Base-by-base conservation (phyloP, 805 yeast species). In the Ogataea zsoltii region DNA sequence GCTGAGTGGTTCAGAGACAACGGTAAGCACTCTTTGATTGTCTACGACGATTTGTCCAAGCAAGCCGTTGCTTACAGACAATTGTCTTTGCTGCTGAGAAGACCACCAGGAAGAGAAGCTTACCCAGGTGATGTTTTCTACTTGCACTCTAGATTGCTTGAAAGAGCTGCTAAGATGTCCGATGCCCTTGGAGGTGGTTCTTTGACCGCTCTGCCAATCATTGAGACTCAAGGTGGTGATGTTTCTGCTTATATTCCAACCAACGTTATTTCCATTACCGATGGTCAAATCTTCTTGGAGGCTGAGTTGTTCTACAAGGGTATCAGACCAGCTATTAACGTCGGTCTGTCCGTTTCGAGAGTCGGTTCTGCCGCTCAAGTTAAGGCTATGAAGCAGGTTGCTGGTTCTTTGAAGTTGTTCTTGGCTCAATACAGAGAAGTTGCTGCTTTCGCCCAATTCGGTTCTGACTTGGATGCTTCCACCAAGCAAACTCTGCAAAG, bases 1-100 rank as follows among this genome's bases (percentile, higher is more conserved):
- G 97, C 98, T 80, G 99, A 94, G 82, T 94, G 99, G 99, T 94
- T 94, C 95, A 89, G 99, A 84, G 99, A 94, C 83, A 94, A 92
- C 76, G 97, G 96, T 72, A 88, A 76, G 74, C 98, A 94, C 77
- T 95, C 98, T 65, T 80, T 92, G 78, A 94, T 92, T 75, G 78
- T 89, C 84, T 92, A 80, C 78, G 98, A 92, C 75, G 98, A 92
- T 77, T 84, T 92, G 79, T 92, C 98, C 70, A 92, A 92, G 82
- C 98, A 92, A 81, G 98, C 98, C 60, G 98, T 92, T 72, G 98
- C 98, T 62, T 92, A 92, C 89, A 95, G 98, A 83, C 98, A 92
- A 82, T 85, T 92, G 80, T 92, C 98, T 55, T 83, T 92, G 74
- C 79, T 91, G 74, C 83, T 90, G 78, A 89, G 97, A 82, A 87